Evolutionary conservation across 1,139 yeast species (phyloP).

Genomic region (Wickerhamiella pararugosa): DNA sequence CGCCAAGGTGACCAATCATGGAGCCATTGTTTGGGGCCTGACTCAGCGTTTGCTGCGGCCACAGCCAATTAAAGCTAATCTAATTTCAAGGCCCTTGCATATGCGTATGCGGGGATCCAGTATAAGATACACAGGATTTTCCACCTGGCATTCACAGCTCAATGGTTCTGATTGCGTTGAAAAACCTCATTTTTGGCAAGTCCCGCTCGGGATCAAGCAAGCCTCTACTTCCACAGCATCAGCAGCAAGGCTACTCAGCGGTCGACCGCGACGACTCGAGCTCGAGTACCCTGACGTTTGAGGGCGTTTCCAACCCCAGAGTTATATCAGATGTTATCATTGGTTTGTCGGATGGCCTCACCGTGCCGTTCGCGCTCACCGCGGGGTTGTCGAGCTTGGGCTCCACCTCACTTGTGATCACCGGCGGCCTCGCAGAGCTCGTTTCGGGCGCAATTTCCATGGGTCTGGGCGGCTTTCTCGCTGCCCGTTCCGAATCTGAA

Average conservation of each 20-base stretch:
- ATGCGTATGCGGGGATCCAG: constrained; percentile 2
- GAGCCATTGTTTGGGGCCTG: neutral
- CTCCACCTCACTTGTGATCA: constrained; percentile 54
- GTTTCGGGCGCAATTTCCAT: constrained; percentile 74
- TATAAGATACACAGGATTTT: neutral
- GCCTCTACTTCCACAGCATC: constrained; percentile 20
- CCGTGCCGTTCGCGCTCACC: constrained; percentile 74
- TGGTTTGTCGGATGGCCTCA: constrained; percentile 67
- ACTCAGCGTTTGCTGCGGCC: neutral
- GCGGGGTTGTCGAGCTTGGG: constrained; percentile 71
- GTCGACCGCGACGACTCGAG: constrained; percentile 8
- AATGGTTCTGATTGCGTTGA: constrained; percentile 24
- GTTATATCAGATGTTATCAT: constrained; percentile 67
- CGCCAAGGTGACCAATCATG: too few relatives aligned
- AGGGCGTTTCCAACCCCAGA: constrained; percentile 33
- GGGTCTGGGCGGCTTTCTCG: constrained; percentile 75
- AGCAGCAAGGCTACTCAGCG: constrained; percentile 9
- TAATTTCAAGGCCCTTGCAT: constrained; percentile 7
- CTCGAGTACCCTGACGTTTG: constrained; percentile 12
- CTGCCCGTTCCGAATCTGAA: constrained; percentile 65
- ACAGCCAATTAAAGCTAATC: constrained; percentile 8
- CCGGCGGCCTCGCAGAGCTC: constrained; percentile 77
- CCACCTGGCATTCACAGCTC: neutral
- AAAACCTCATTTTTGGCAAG: constrained; percentile 21
- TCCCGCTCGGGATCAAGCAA: constrained; percentile 11